Evolutionary conservation across 257 asterid species (phyloP).

Genomic region (Eucommia ulmoides): DNA sequence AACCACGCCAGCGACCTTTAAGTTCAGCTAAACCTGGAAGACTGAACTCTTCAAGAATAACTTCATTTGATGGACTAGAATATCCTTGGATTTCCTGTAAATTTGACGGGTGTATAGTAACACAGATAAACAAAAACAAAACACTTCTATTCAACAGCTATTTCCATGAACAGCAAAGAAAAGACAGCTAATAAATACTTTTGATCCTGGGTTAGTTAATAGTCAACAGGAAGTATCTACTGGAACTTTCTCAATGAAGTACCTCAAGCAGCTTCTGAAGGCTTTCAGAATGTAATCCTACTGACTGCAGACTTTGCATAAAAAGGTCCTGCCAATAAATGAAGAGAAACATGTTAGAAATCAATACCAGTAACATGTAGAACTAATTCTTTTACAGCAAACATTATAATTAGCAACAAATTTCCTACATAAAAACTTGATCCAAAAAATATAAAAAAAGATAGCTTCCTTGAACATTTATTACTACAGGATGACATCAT

Average conservation of each 20-base stretch:
- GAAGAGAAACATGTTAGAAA: too few relatives aligned
- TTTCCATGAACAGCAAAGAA: background rate
- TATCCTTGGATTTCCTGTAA: conserved; percentile 81
- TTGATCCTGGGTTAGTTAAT: too few relatives aligned
- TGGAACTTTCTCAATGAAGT: conserved; percentile 1
- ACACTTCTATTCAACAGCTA: conserved; percentile 2
- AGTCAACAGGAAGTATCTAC: background rate
- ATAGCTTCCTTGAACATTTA: too few relatives aligned
- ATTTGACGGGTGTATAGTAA: conserved; percentile 8
- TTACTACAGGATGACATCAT: too few relatives aligned
- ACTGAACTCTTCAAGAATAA: conserved; percentile 66
- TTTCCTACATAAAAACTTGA: too few relatives aligned
- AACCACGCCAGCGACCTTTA: conserved; percentile 90
- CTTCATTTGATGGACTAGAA: conserved; percentile 64
- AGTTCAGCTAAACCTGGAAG: conserved; percentile 99
- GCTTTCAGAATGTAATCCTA: conserved; percentile 78
- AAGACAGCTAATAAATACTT: too few relatives aligned
- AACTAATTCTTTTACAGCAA: too few relatives aligned
- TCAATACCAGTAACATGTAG: too few relatives aligned
- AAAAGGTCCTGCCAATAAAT: conserved; percentile 58
- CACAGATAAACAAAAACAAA: conserved; percentile 5
- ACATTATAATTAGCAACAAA: too few relatives aligned
- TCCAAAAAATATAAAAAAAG: too few relatives aligned
- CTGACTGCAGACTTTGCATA: conserved; percentile 82
- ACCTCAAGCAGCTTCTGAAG: conserved; percentile 95